Conservation (phyloP, 73 alveolate genomes). For the Stentor roeselii region DNA sequence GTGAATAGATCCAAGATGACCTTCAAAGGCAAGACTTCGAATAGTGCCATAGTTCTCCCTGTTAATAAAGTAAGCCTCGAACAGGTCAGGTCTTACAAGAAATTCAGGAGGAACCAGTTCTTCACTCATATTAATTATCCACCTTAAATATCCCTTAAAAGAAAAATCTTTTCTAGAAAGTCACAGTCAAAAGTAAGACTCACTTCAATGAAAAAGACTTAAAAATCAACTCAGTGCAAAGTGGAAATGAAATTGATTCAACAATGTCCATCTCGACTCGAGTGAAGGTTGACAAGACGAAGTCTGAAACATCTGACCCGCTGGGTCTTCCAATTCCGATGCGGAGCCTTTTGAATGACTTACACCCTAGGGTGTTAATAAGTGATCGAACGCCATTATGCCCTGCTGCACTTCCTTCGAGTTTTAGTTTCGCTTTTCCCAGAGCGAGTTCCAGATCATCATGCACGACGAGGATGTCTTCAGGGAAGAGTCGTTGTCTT, state of each 20-base stretch:
- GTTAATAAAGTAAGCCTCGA: background rate
- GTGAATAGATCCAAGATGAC: background rate
- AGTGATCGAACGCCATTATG: slow-evolving; percentile 15
- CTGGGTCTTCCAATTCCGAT: slow-evolving; percentile 11
- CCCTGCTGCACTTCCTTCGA: slow-evolving; percentile 17
- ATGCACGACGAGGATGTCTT: background rate
- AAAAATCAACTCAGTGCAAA: too few species aligned
- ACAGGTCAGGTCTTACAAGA: background rate
- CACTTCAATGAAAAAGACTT: too few species aligned
- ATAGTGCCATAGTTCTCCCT: slow-evolving; percentile 16
- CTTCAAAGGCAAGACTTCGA: background rate
- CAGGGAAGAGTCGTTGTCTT: background rate
- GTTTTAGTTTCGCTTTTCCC: slow-evolving; percentile 12
- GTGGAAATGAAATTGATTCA: too few species aligned
- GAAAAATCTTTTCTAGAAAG: too few species aligned
- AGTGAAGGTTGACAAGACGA: background rate
- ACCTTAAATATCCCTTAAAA: too few species aligned
- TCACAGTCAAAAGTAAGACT: too few species aligned
- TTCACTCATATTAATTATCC: slow-evolving; percentile 8
- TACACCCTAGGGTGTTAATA: background rate
- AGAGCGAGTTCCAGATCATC: background rate
- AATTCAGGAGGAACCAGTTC: slow-evolving; percentile 25
- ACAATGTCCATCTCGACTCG: background rate
- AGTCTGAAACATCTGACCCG: background rate
- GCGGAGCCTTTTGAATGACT: background rate